Evolutionary conservation across 169 alveolate species (phyloP).

Genomic region (Plasmodium adleri): DNA sequence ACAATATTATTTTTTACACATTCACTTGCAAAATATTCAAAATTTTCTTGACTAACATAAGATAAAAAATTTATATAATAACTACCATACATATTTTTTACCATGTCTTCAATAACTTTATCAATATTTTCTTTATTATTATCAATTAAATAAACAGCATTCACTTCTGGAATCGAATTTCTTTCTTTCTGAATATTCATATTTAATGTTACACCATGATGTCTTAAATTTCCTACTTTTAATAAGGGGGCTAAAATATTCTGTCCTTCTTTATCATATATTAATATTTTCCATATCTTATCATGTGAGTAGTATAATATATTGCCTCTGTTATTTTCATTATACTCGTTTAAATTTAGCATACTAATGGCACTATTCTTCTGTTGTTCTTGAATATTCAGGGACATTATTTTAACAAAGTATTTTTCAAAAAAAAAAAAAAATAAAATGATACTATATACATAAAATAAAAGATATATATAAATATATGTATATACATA

Average conservation of each 20-base stretch:
- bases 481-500: neutral
- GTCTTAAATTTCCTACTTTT: constrained; percentile 88
- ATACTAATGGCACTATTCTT: constrained; percentile 61
- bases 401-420: constrained; percentile 21
- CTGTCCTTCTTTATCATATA: constrained; percentile 87
- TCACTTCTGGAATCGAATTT: constrained; percentile 89
- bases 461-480: neutral
- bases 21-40: constrained; percentile 85
- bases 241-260: constrained; percentile 87
- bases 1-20: constrained; percentile 86
- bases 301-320: constrained; percentile 78
- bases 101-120: constrained; percentile 86
- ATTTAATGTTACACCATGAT: constrained; percentile 90
- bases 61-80: constrained; percentile 88
- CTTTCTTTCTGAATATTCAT: constrained; percentile 82
- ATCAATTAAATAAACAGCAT: constrained; percentile 87
- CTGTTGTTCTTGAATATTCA: constrained; percentile 71
- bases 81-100: constrained; percentile 86
- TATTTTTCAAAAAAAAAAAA: neutral
- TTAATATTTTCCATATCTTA: constrained; percentile 89
- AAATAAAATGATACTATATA: neutral
- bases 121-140: constrained; percentile 81
- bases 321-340: constrained; percentile 68
- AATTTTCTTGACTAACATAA: constrained; percentile 83
- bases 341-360: constrained; percentile 62